These are phyloP conservation scores for Cyberlindnera mississippiensis DNA, from an alignment of 805 yeast genomes.

Conservation along the genomic window DNA sequence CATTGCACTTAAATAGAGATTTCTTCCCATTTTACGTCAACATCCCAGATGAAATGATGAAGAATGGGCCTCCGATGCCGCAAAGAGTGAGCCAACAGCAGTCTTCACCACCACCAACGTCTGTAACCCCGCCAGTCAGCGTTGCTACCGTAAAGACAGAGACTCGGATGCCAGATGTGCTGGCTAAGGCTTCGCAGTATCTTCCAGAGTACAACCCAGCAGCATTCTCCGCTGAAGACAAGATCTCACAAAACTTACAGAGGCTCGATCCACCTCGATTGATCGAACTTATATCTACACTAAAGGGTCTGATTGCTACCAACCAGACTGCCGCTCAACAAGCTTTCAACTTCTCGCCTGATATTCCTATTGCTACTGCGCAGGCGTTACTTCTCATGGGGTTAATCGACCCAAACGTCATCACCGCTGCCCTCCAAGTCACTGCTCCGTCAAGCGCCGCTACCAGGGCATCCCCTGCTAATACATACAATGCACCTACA, in stretches of 20 bases:
- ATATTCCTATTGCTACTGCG: constrained; percentile 62
- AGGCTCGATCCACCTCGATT: constrained; percentile 67
- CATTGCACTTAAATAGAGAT: constrained; percentile 41
- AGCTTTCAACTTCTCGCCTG: constrained; percentile 48
- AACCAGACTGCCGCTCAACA: constrained; percentile 44
- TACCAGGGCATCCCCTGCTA: background rate
- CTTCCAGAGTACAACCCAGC: constrained; percentile 47
- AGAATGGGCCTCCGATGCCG: background rate
- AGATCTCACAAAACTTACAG: constrained; percentile 57
- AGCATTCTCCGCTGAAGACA: constrained; percentile 50
- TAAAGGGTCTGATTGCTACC: constrained; percentile 43
- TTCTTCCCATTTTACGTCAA: constrained; percentile 54
- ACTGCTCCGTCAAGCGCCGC: constrained; percentile 10
- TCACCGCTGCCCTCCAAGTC: constrained; percentile 45
- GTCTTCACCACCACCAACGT: background rate
- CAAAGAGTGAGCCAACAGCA: background rate
- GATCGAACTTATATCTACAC: constrained; percentile 62
- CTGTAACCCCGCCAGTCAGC: no score
- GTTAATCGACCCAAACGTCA: constrained; percentile 62
- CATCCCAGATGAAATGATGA: constrained; percentile 38
- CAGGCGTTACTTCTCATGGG: constrained; percentile 79
- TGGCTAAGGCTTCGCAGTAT: constrained; percentile 50
- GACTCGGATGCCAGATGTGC: constrained; percentile 41
- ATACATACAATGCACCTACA: background rate
- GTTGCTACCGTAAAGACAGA: constrained; percentile 9